Base-by-base conservation (phyloP, 352 stramenopile species). In the Phytophthora agathidicida region DNA sequence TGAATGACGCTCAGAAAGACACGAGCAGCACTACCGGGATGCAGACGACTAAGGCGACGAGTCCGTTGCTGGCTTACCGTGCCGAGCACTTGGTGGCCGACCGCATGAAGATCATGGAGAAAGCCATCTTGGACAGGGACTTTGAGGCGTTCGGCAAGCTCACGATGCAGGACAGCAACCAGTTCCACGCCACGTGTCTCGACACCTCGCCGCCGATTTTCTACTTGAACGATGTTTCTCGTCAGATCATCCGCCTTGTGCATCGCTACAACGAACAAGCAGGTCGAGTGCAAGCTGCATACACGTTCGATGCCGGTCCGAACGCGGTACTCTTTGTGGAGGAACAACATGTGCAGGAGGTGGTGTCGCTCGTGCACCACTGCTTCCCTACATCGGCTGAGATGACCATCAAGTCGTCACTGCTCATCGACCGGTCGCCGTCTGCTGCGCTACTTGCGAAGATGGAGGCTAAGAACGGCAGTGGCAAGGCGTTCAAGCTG, bases 261-360 rank as follows among this genome's bases (percentile, higher is more conserved):
- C 95, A 99, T 77, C 80, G 72, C 39, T 98, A 98, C 75, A 99
- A 99, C 76, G 68, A 81, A 20, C 65, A 77, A 9, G 58, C 65
- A 19, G 72, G 78, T 10, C 32, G 59, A 6, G 65, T 98, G 39
- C 78, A 90, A 22, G 94, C 89, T 33, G 96, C 96, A 14, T 99
- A 99, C 81, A 99, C 98, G 8, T 99, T 99, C 73, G 98, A 99
- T 82, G 97, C 97, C 19, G 97, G 97, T 48, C 97, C 97, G 28
- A 99, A 99, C 77, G 96, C 97, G 16, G 96, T 99, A n/a, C 67
- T 97, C 26, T 97, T 96, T 64, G 50, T 88, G n/a, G 74, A 94
- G 53, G 65, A 88, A 36, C 49, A 87, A 44, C 58, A 96, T 50
- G 74, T 91, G 20, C 51, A 80, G 33, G 75, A 88, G 30, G 46